A percentile compares a stretch with the other conserved stretches of the same genome.
These are phyloP conservation scores for Silene noctiflora DNA, from an alignment of 179 eudicot species.

Conservation along the genomic window DNA sequence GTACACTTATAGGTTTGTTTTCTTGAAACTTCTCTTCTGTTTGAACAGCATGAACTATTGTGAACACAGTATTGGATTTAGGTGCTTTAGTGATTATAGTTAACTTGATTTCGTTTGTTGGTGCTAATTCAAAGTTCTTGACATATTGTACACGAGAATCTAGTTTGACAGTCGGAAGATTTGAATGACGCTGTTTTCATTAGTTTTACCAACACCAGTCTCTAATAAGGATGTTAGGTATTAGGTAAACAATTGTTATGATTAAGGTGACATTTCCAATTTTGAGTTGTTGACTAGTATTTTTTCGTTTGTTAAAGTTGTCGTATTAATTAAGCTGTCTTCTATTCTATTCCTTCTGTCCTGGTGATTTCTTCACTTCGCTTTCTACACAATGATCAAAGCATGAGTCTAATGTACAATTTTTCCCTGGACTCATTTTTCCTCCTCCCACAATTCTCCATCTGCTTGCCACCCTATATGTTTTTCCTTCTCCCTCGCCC, in stretches of 20 bases:
- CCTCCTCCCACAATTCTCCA: too few relatives aligned
- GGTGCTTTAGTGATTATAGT: neutral
- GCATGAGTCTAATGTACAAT: too few relatives aligned
- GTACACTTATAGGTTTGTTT: slow-evolving; percentile 75
- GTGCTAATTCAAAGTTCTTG: neutral
- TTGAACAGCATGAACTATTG: neutral
- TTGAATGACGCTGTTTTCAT: neutral
- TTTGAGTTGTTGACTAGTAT: neutral
- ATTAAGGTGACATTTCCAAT: neutral
- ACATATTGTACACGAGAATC: neutral
- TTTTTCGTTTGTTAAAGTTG: too few relatives aligned
- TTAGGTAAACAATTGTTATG: neutral
- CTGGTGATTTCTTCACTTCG: too few relatives aligned
- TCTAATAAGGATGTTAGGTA: neutral
- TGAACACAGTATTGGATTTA: neutral
- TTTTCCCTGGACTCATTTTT: too few relatives aligned
- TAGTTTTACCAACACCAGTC: neutral
- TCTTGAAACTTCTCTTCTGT: neutral
- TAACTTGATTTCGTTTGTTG: neutral
- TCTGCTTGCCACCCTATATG: too few relatives aligned
- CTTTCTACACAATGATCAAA: too few relatives aligned
- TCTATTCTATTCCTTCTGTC: too few relatives aligned
- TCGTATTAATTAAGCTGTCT: too few relatives aligned
- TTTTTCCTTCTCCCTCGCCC: too few relatives aligned
- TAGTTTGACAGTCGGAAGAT: neutral